Evolutionary conservation across 2,329 filamentous ascomycete genomes (phyloP).

Genomic region (Pseudohalonectria lignicola): DNA sequence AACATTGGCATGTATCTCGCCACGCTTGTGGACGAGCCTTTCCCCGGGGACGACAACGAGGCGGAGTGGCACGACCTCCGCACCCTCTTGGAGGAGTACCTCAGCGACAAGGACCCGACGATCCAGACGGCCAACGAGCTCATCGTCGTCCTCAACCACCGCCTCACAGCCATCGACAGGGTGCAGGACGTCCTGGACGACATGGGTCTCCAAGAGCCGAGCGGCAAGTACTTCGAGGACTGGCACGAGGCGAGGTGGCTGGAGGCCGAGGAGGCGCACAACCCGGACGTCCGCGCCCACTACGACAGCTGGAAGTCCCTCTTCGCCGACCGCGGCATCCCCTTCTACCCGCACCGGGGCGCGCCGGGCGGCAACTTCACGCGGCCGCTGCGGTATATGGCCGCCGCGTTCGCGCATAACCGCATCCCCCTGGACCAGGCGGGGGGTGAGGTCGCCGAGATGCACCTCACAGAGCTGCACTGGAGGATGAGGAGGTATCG

Average conservation of each 20-base stretch:
- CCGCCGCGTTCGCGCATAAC: neutral
- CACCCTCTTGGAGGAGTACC: neutral
- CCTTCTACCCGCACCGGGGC: neutral
- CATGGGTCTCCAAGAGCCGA: neutral
- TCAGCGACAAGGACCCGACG: neutral
- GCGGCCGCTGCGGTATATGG: neutral
- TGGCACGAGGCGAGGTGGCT: neutral
- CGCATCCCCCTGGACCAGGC: neutral
- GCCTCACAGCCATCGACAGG: neutral
- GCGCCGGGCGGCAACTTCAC: neutral
- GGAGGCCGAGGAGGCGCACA: neutral
- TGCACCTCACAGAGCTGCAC: neutral
- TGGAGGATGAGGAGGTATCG: neutral
- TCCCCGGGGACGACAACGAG: neutral
- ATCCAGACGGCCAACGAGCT: neutral
- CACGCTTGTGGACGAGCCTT: neutral
- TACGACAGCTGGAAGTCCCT: neutral
- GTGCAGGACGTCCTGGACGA: neutral
- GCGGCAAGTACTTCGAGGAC: neutral
- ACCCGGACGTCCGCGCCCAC: neutral
- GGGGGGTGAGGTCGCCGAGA: too few species aligned
- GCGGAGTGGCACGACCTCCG: neutral
- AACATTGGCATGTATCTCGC: neutral
- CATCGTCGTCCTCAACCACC: neutral
- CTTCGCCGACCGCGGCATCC: neutral